Conservation (phyloP, 2,329 filamentous ascomycete genomes). For the Mollisia scopiformis region DNA sequence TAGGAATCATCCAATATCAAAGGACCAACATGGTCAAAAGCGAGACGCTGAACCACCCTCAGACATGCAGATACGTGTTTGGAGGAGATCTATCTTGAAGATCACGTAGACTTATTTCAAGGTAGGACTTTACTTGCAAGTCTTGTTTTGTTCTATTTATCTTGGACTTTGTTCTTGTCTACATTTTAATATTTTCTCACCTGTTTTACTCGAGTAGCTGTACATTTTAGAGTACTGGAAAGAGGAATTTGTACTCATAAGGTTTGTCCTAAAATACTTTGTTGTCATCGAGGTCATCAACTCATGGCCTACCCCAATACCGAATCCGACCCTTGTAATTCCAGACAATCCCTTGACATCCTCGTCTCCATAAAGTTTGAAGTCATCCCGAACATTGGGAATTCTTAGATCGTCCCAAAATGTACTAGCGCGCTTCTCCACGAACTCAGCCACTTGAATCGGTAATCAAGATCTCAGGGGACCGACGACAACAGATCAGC, state of each 20-base stretch:
- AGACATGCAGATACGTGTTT: neutral
- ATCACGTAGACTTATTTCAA: too few relatives aligned
- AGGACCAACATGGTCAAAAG: neutral
- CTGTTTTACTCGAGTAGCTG: too few relatives aligned
- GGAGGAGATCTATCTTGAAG: too few relatives aligned
- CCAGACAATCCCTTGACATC: neutral
- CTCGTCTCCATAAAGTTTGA: neutral
- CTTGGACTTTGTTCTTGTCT: too few relatives aligned
- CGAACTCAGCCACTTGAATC: neutral
- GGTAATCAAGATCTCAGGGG: conserved; percentile 6
- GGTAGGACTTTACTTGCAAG: too few relatives aligned
- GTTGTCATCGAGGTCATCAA: too few relatives aligned
- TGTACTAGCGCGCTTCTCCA: neutral
- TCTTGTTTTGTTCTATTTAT: too few relatives aligned
- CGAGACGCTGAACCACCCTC: neutral
- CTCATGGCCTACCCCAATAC: neutral
- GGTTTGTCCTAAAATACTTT: too few relatives aligned
- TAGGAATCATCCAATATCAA: neutral
- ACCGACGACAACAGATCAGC: neutral
- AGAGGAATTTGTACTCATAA: too few relatives aligned
- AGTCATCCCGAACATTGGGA: neutral
- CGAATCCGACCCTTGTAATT: too few relatives aligned
- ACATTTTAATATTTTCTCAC: too few relatives aligned
- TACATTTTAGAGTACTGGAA: too few relatives aligned
- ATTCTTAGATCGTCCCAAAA: neutral